phyloP scores from a whole-genome alignment of 371 early-diverging fungal genomes.

The Cladochytrium tenue region DNA sequence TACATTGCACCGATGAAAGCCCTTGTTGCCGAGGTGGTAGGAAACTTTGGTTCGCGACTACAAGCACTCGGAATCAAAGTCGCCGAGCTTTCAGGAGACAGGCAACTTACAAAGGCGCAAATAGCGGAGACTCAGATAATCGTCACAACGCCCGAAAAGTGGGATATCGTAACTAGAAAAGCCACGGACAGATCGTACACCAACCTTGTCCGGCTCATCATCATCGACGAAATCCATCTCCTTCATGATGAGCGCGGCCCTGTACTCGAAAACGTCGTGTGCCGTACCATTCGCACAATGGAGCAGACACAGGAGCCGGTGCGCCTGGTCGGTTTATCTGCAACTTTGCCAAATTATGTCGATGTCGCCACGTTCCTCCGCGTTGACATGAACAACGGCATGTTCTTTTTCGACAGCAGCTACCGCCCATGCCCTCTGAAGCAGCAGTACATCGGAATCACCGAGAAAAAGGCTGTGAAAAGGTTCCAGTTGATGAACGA shows the following conservation, averaged over 20 bases:
- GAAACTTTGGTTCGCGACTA: constrained; percentile 82
- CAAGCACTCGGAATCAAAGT: constrained; percentile 81
- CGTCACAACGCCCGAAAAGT: constrained; percentile 99
- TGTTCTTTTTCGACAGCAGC: constrained; percentile 92
- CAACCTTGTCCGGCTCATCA: constrained; percentile 86
- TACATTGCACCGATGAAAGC: constrained; percentile 99
- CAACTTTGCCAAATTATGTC: constrained; percentile 98
- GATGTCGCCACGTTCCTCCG: constrained; percentile 97
- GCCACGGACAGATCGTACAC: constrained; percentile 91
- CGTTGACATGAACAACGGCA: constrained; percentile 75
- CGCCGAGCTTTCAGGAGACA: constrained; percentile 98
- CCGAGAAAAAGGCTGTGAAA: constrained; percentile 93
- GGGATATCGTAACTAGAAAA: constrained; percentile 98
- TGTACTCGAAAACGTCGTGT: constrained; percentile 95
- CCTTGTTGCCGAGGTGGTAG: constrained; percentile 96
- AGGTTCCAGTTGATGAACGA: constrained; percentile 95
- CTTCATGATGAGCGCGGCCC: constrained; percentile 99
- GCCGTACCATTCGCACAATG: constrained; percentile 86
- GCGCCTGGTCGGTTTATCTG: constrained; percentile 95
- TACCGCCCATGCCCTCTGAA: constrained; percentile 94
- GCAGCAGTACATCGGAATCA: constrained; percentile 93
- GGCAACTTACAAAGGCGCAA: constrained; percentile 91
- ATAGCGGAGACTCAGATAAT: constrained; percentile 95
- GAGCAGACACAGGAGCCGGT: constrained; percentile 89
- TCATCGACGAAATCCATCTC: constrained; percentile 99